Percentiles rank a stretch among this genome's conserved stretches.
phyloP scores from a whole-genome alignment of 1,284 basidiomycete species.

The Takashimella koratensis region DNA sequence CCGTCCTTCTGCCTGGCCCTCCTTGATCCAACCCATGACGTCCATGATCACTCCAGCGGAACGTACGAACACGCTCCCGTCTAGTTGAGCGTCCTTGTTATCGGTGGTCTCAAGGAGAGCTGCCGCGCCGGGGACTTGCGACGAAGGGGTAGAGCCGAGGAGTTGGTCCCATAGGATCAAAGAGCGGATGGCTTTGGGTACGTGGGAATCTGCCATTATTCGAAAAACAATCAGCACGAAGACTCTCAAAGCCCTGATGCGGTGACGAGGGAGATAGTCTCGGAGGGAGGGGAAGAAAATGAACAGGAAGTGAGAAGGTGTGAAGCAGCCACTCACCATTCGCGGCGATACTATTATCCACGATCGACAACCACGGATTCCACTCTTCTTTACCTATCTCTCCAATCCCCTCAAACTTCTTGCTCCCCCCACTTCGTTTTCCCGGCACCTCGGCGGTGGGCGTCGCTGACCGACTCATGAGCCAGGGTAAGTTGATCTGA shows the following conservation, averaged over 20 bases:
- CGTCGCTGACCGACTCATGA: neutral
- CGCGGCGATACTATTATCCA: slow-evolving; percentile 57
- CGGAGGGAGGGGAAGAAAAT: no score
- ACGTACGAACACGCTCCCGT: slow-evolving; percentile 63
- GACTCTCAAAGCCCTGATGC: no score
- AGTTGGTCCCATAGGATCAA: slow-evolving; percentile 56
- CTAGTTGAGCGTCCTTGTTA: slow-evolving; percentile 50
- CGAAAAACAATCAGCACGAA: no score
- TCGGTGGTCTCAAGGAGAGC: slow-evolving; percentile 52
- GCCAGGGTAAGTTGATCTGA: slow-evolving; percentile 49
- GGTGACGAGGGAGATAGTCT: no score
- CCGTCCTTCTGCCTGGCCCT: slow-evolving; percentile 49
- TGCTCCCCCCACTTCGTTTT: neutral
- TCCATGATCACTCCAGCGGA: slow-evolving; percentile 62
- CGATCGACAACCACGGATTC: slow-evolving; percentile 61
- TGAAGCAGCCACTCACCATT: slow-evolving; percentile 29
- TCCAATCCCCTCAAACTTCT: slow-evolving; percentile 16
- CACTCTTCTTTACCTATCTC: slow-evolving; percentile 30
- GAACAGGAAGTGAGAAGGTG: no score
- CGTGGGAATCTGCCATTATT: slow-evolving; percentile 57
- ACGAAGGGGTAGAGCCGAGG: slow-evolving; percentile 54
- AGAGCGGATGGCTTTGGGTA: slow-evolving; percentile 59
- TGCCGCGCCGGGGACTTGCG: slow-evolving; percentile 54
- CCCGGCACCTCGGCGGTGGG: neutral
- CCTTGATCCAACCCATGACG: slow-evolving; percentile 60